These are phyloP conservation scores for Nectriaceae sp. DNA, from an alignment of 2,329 filamentous ascomycete genomes.

Conservation along the genomic window DNA sequence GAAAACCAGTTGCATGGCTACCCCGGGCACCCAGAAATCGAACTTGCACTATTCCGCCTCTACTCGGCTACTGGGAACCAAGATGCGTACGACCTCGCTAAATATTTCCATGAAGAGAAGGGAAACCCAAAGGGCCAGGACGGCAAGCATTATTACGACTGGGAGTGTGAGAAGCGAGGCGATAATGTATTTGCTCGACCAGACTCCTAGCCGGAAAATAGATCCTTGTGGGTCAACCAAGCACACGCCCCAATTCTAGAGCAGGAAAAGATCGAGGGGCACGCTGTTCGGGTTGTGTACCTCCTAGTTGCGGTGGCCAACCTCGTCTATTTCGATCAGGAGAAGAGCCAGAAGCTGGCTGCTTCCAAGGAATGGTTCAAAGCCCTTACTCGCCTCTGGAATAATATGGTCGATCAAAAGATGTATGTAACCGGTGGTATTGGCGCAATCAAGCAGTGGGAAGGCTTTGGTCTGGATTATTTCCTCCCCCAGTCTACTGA, in stretches of 20 bases:
- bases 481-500: constrained; percentile 60
- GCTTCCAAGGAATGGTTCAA: constrained; percentile 30
- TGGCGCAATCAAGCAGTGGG: constrained; percentile 52
- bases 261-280: constrained; percentile 45
- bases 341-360: constrained; percentile 20
- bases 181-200: constrained; percentile 50
- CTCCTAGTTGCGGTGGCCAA: constrained; percentile 61
- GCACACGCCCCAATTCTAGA: constrained; percentile 56
- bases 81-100: constrained; percentile 47
- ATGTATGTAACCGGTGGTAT: constrained; percentile 65
- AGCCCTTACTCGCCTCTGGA: constrained; percentile 53
- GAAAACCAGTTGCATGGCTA: constrained; percentile 56
- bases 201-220: constrained; percentile 45
- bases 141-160: constrained; percentile 54
- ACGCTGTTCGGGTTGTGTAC: constrained; percentile 62
- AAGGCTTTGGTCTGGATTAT: constrained; percentile 61
- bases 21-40: constrained; percentile 52
- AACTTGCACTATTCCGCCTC: constrained; percentile 46
- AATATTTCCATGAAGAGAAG: constrained; percentile 59
- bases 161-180: constrained; percentile 52
- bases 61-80: constrained; percentile 36
- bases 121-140: constrained; percentile 53
- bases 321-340: constrained; percentile 35
- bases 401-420: constrained; percentile 61
- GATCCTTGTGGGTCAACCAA: constrained; percentile 54